A percentile compares a stretch with the other conserved stretches of the same genome.
Evolutionary conservation across 2,329 filamentous ascomycete genomes (phyloP).

Genomic region (Aureobasidium sp.): DNA sequence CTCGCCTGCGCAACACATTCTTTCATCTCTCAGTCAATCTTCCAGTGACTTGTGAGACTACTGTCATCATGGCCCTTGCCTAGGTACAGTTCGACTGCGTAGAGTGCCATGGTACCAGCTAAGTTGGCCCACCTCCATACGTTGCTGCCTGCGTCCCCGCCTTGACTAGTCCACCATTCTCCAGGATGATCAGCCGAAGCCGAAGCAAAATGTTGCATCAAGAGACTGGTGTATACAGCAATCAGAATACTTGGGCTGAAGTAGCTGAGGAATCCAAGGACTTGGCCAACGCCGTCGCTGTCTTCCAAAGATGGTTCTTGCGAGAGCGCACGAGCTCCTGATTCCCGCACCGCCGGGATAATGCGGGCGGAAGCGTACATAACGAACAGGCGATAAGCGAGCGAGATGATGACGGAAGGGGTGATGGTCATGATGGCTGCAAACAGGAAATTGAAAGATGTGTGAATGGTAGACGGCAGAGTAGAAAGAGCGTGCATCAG

Average conservation of each 20-base stretch:
- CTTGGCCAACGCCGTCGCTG: constrained; percentile 64
- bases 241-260: constrained; percentile 93
- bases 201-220: constrained; percentile 91
- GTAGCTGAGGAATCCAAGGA: constrained; percentile 80
- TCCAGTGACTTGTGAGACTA: constrained; percentile 75
- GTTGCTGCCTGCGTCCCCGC: constrained; percentile 75
- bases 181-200: constrained; percentile 50
- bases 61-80: constrained; percentile 74
- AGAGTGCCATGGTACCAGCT: constrained; percentile 78
- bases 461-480: constrained; percentile 75
- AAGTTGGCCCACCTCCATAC: constrained; percentile 93
- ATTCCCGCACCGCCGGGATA: constrained; percentile 85
- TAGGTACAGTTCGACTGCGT: constrained; percentile 83
- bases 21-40: constrained; percentile 62
- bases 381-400: constrained; percentile 88
- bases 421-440: constrained; percentile 94
- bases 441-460: constrained; percentile 76
- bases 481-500: constrained; percentile 75
- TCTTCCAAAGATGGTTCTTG: constrained; percentile 83
- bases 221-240: constrained; percentile 87
- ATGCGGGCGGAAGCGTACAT: constrained; percentile 94
- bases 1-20: neutral
- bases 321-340: constrained; percentile 72
- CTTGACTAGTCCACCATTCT: constrained; percentile 78
- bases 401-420: constrained; percentile 88